Base-by-base conservation (phyloP, 768 basidiomycete genomes). In the Tulasnella sp. region DNA sequence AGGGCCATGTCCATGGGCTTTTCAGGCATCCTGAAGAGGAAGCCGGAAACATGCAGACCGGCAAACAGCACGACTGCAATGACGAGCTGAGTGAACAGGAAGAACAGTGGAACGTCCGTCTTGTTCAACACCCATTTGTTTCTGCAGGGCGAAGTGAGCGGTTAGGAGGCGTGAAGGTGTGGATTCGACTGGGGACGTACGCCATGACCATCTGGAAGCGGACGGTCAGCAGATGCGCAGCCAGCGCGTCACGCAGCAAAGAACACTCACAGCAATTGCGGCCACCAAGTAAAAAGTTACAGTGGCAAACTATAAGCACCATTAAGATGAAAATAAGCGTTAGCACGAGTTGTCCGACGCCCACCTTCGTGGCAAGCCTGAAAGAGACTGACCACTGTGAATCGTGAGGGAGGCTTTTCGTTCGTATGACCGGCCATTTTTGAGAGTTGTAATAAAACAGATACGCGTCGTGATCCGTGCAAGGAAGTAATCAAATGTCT, bases 71-170 rank as follows among this genome's bases (percentile, higher is more conserved):
- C 46, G 41, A 94, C 91, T 11, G 96, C 96, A 77, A 97, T 95
- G 74, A 90, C 82, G 14, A 96, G 89, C 84, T 97, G 96, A 2
- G 89, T 87, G 87, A 93, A 92, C 22, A 97, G 89, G 89, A 97
- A 96, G 88, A 97, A 97, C 2, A 97, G 88, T 0, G 96, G 96
- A 2, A 90, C 90, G 20, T 88, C 85, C 24, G 95, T 94, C 31
- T 86, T 86, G 84, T 93, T 92, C 41, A 97, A 88, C 18, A 97
- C 96, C 95, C 94, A 95, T 93, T 96, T 96, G 83, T 96, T 96
- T 54, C 94, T 95, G 85, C 1, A 80, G 60, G 58, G 20, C 58
- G 81, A 64, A 83, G 80, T 82, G 78, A 76, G 81, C 54, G 81
- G 82, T 64, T 69, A 58, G 46, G 6, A 54, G n/a, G 46, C 40